Evolutionary conservation across 169 alveolate species (phyloP).

Genomic region (Eimeria zaria): DNA sequence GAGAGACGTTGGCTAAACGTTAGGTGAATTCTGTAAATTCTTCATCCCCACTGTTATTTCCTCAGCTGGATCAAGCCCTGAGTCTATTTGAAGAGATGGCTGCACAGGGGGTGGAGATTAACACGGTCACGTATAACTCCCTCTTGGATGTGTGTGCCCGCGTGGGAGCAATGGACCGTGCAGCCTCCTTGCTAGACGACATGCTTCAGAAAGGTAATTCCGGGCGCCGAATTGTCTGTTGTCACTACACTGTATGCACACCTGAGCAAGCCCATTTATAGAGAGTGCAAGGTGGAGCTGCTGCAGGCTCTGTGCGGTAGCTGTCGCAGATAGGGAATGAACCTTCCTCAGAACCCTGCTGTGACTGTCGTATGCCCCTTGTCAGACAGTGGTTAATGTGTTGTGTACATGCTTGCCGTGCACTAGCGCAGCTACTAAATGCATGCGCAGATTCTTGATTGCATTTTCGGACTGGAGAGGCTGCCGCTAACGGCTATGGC

Average conservation of each 20-base stretch:
- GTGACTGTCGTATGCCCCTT: not conserved
- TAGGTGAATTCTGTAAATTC: not conserved
- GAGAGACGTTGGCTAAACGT: not conserved
- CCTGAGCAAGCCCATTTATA: not conserved
- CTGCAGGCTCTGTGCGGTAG: not conserved
- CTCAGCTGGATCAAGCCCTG: conserved; percentile 90
- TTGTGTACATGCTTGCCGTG: not conserved
- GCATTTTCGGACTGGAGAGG: not conserved
- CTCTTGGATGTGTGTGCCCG: conserved; percentile 97
- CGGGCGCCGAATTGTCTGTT: conserved; percentile 38
- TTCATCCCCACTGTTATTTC: not conserved
- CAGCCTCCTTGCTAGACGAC: conserved; percentile 92
- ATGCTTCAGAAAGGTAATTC: conserved; percentile 88
- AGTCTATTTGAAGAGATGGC: conserved; percentile 92
- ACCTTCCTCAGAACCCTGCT: not conserved
- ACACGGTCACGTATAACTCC: conserved; percentile 97
- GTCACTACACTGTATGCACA: not conserved
- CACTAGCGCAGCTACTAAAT: not conserved
- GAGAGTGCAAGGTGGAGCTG: not conserved
- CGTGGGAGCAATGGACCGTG: conserved; percentile 93
- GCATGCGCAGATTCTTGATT: not conserved
- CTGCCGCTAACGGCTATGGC: not conserved
- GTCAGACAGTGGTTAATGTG: not conserved
- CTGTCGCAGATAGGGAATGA: not conserved
- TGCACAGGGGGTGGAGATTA: conserved; percentile 92